Evolutionary conservation across 306 rosid genomes (phyloP).

Genomic region (Lupinus albus): DNA sequence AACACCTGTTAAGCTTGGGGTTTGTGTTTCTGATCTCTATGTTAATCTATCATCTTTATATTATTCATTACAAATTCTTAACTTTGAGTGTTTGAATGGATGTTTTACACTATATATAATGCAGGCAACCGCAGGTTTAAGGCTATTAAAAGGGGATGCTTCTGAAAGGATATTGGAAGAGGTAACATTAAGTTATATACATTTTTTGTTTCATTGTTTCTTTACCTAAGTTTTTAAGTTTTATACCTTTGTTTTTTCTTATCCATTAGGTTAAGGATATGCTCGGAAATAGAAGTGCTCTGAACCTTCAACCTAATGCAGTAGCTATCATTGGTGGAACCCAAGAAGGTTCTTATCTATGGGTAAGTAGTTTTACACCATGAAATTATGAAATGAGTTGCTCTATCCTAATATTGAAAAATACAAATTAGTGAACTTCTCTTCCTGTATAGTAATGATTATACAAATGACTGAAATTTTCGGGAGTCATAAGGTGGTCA

Average conservation of each 20-base stretch:
- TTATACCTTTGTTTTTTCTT: background rate
- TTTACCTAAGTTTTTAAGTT: background rate
- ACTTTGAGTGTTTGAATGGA: background rate
- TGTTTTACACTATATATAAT: background rate
- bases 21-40: conserved; percentile 11
- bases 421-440: too few species aligned
- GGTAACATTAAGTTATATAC: conserved; percentile 34
- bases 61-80: background rate
- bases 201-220: background rate
- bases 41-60: too few species aligned
- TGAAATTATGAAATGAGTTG: too few species aligned
- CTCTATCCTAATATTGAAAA: too few species aligned
- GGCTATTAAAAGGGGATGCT: conserved; percentile 62
- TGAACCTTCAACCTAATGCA: conserved; percentile 41
- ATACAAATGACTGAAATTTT: too few species aligned
- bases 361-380: conserved; percentile 64
- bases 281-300: conserved; percentile 48
- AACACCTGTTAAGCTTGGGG: conserved; percentile 74
- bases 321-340: conserved; percentile 71
- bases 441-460: too few species aligned
- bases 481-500: too few species aligned
- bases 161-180: conserved; percentile 65
- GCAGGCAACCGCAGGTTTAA: conserved; percentile 80
- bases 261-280: conserved; percentile 62
- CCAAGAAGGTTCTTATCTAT: conserved; percentile 75